A percentile compares a stretch with the other conserved stretches of the same genome.
Evolutionary conservation across 2,329 filamentous ascomycete genomes (phyloP).

Genomic region (Atkinsonella texensis): DNA sequence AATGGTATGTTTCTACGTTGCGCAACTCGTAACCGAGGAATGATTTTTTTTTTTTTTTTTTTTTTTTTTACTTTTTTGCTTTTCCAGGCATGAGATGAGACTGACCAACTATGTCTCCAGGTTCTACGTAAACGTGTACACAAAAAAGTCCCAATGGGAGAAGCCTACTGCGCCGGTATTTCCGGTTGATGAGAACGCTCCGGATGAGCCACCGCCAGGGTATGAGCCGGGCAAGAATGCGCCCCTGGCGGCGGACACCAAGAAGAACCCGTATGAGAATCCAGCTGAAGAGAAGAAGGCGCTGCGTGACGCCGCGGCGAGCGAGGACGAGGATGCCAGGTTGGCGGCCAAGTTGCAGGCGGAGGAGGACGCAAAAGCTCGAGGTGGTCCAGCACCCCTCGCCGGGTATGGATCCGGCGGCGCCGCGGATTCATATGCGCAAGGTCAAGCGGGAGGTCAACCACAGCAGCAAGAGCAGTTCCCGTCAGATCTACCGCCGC

Average conservation of each 20-base stretch:
- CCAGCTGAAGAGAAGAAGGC: conserved; percentile 8
- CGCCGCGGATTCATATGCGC: conserved; percentile 15
- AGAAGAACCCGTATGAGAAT: conserved; percentile 59
- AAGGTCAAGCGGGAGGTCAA: conserved; percentile 9
- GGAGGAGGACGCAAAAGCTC: conserved; percentile 60
- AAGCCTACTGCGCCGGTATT: conserved; percentile 60
- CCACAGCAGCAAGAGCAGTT: conserved; percentile 16
- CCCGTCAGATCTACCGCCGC: conserved; percentile 31
- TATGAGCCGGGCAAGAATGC: conserved; percentile 38
- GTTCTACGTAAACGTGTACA: conserved; percentile 86
- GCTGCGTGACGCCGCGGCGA: conserved; percentile 16
- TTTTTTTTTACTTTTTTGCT: background rate
- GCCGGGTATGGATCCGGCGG: conserved; percentile 21
- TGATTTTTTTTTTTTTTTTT: too few relatives aligned
- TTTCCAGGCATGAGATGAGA: background rate
- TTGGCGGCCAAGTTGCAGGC: conserved; percentile 69
- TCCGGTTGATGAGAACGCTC: conserved; percentile 29
- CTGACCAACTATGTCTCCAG: conserved; percentile 25
- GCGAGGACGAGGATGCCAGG: conserved; percentile 54
- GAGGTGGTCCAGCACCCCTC: conserved; percentile 19
- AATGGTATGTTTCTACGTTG: conserved; percentile 44
- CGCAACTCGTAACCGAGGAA: too few relatives aligned
- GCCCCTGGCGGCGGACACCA: conserved; percentile 38
- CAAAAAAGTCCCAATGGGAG: conserved; percentile 86
- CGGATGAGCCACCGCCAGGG: conserved; percentile 53